Percentiles rank a stretch among this genome's conserved stretches.
Evolutionary conservation across 2,329 filamentous ascomycete species (phyloP).

Genomic region (Helotiales sp.): DNA sequence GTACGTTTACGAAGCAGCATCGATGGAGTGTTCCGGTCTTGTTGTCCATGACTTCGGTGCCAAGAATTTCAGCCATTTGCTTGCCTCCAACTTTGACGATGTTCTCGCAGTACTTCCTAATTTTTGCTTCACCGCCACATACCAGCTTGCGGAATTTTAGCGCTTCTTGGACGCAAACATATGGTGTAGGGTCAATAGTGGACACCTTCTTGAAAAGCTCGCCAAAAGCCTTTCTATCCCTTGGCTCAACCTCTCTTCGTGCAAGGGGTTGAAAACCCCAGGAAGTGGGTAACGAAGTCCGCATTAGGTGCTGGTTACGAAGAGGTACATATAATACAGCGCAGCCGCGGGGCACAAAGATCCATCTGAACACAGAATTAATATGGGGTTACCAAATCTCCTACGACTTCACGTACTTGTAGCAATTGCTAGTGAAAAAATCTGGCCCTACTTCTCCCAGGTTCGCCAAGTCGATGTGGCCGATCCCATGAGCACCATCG

Average conservation of each 20-base stretch:
- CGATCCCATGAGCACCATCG: conserved; percentile 82
- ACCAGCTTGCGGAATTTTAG: conserved; percentile 68
- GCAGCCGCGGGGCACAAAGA: conserved; percentile 77
- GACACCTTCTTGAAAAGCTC: conserved; percentile 75
- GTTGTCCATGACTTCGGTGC: conserved; percentile 72
- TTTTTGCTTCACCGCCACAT: conserved; percentile 71
- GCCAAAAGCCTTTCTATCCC: conserved; percentile 56
- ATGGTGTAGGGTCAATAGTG: conserved; percentile 72
- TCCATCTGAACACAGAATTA: conserved; percentile 55
- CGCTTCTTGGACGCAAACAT: conserved; percentile 70
- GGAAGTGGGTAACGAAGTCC: conserved; percentile 74
- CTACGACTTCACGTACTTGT: conserved; percentile 67
- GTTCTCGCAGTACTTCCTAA: conserved; percentile 61
- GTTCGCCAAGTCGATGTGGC: conserved; percentile 69
- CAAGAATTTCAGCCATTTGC: conserved; percentile 59
- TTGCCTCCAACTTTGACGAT: conserved; percentile 65
- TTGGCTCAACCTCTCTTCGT: conserved; percentile 38
- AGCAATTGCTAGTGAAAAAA: conserved; percentile 84
- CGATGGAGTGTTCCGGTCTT: conserved; percentile 55
- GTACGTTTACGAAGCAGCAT: conserved; percentile 73
- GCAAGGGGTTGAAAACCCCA: conserved; percentile 61
- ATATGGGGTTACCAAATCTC: neutral
- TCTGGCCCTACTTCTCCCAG: conserved; percentile 68
- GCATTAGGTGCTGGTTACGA: conserved; percentile 76
- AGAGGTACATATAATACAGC: conserved; percentile 78